A percentile compares a stretch with the other conserved stretches of the same genome.
phyloP scores from a whole-genome alignment of 2,329 filamentous ascomycete species.

The Macrophomina phaseolina region DNA sequence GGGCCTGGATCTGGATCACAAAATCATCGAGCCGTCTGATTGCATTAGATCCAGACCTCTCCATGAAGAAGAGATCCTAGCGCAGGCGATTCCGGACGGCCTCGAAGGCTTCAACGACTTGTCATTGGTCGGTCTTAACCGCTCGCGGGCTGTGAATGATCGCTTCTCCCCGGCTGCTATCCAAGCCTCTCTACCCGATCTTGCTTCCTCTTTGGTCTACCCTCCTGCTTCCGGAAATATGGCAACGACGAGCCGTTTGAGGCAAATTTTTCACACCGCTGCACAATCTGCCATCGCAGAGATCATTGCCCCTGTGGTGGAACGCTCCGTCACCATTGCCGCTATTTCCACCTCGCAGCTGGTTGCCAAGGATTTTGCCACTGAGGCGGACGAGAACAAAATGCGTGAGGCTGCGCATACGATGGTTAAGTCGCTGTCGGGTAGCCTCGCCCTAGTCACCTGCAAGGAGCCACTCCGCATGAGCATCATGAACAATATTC shows the following conservation, averaged over 20 bases:
- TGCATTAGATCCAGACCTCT: slow-evolving; percentile 79
- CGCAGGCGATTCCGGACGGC: slow-evolving; percentile 65
- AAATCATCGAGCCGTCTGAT: slow-evolving; percentile 84
- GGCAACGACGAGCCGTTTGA: slow-evolving; percentile 69
- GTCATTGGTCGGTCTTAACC: slow-evolving; percentile 67
- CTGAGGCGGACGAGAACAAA: slow-evolving; percentile 87
- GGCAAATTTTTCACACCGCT: slow-evolving; percentile 80
- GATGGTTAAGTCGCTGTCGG: slow-evolving; percentile 93
- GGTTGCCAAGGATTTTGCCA: slow-evolving; percentile 94
- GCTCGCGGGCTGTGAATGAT: slow-evolving; percentile 65
- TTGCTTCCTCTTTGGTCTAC: slow-evolving; percentile 78
- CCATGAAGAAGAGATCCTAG: slow-evolving; percentile 64
- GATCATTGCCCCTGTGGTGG: slow-evolving; percentile 96
- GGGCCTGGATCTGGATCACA: slow-evolving; percentile 88
- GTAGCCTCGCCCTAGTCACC: slow-evolving; percentile 93
- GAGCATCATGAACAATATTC: slow-evolving; percentile 97
- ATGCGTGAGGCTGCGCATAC: slow-evolving; percentile 85
- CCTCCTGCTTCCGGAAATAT: slow-evolving; percentile 72
- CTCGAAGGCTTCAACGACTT: slow-evolving; percentile 85
- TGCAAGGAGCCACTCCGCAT: slow-evolving; percentile 96
- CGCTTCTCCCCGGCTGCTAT: slow-evolving; percentile 79
- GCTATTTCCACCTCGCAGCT: slow-evolving; percentile 96
- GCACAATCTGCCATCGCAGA: slow-evolving; percentile 91
- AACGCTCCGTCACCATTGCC: slow-evolving; percentile 95
- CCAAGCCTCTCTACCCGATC: slow-evolving; percentile 80